Evolutionary conservation across 225 moss, liverwort and hornwort genomes (phyloP), one percentile per base, ranked within the genome.

Genomic region (Asterella californica): DNA sequence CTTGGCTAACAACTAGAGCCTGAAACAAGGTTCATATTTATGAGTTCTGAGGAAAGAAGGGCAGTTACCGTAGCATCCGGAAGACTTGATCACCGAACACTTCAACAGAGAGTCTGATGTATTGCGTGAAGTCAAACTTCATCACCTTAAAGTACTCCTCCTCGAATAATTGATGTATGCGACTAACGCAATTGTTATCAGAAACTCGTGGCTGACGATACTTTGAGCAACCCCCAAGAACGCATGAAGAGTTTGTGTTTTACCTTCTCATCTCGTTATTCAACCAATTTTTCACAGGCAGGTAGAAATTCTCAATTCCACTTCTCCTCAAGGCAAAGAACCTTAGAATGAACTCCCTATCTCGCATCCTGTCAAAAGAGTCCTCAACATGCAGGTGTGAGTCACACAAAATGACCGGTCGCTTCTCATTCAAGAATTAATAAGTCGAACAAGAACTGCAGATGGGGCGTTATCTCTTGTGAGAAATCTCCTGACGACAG

Each of bases 211-310:
- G 18, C 17, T 21, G 15, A 18, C 7, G 36, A 36, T 34, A 18
- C 34, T 36, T 15, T 19, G n/a, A n/a, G n/a, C n/a, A n/a, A n/a
- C n/a, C n/a, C n/a, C n/a, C n/a, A n/a, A n/a, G n/a, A n/a, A n/a
- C n/a, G n/a, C n/a, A n/a, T n/a, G n/a, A n/a, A n/a, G n/a, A n/a
- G n/a, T n/a, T n/a, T 6, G 25, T 15, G 64, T 42, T 2, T 78
- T 81, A 88, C 88, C 88, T 88, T 86, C 88, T 85, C 88, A 88
- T 88, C 76, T 88, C 88, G 69, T 88, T 88, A 45, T 88, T 88
- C 72, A 88, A 66, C 88, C 88, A 88, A 67, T 85, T 88, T 61
- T 88, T 88, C 45, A 80, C 88, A 30, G 88, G 88, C 27, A 86
- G 72, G 63, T 85, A 84, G 50, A 88, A 88, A 72, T 88, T 88